Evolutionary conservation across 2,329 filamentous ascomycete genomes (phyloP).

Genomic region (Fusarium temperatum): DNA sequence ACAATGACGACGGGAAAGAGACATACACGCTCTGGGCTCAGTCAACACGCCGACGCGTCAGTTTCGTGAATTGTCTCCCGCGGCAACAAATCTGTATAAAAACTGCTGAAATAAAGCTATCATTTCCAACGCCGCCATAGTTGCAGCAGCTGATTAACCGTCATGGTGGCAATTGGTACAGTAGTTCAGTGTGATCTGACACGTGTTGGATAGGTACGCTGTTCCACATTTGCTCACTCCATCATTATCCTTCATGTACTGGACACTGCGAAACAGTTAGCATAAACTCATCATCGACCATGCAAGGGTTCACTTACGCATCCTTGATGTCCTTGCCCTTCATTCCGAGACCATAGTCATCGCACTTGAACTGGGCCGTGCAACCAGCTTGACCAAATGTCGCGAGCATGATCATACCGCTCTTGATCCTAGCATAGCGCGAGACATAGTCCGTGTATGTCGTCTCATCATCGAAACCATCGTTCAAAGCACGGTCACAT

Average conservation of each 20-base stretch:
- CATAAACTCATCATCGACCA: not conserved
- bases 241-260: slow-evolving; percentile 25
- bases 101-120: too few relatives aligned
- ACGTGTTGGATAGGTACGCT: slow-evolving; percentile 21
- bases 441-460: slow-evolving; percentile 22
- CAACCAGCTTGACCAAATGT: slow-evolving; percentile 25
- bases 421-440: slow-evolving; percentile 8
- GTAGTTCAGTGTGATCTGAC: slow-evolving; percentile 22
- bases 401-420: not conserved
- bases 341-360: slow-evolving; percentile 29
- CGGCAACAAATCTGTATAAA: too few relatives aligned
- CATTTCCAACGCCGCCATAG: too few relatives aligned
- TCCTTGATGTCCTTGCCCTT: slow-evolving; percentile 28
- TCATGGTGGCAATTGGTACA: slow-evolving; percentile 24
- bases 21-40: too few relatives aligned
- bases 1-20: too few relatives aligned
- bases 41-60: too few relatives aligned
- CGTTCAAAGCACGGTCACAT: slow-evolving; percentile 15
- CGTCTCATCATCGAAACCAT: slow-evolving; percentile 6
- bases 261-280: not conserved
- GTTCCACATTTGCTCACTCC: slow-evolving; percentile 25
- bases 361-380: slow-evolving; percentile 14
- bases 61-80: too few relatives aligned
- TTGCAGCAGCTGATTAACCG: not conserved
- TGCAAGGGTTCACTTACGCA: not conserved